A percentile compares a stretch with the other conserved stretches of the same genome.
Conservation (phyloP, 768 basidiomycete species). For the Phaeotremella skinneri region DNA sequence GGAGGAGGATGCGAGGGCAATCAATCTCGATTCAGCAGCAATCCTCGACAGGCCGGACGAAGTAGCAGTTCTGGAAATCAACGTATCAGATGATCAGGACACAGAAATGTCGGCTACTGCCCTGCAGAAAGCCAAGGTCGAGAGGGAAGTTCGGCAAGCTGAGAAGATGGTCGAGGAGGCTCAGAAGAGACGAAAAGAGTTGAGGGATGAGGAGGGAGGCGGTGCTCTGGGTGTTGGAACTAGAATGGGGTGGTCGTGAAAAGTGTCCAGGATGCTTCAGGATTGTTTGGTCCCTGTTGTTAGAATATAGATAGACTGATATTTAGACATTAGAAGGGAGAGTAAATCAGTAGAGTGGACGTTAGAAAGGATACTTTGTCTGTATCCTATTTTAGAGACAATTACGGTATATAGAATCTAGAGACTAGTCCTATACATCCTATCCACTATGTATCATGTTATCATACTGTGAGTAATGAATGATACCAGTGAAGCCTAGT, state of each 20-base stretch:
- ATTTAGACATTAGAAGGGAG: too few relatives aligned
- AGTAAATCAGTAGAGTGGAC: too few relatives aligned
- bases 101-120: slow-evolving; percentile 3
- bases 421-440: too few relatives aligned
- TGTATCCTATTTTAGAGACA: too few relatives aligned
- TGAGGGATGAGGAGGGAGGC: slow-evolving; percentile 20
- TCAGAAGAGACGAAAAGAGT: slow-evolving; percentile 18
- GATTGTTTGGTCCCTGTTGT: too few relatives aligned
- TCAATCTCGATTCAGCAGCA: neutral
- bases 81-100: neutral
- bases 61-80: neutral
- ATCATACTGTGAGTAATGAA: too few relatives aligned
- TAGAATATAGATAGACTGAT: too few relatives aligned
- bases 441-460: too few relatives aligned
- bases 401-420: too few relatives aligned
- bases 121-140: neutral
- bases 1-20: neutral
- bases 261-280: too few relatives aligned
- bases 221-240: slow-evolving; percentile 27
- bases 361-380: too few relatives aligned
- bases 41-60: neutral
- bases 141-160: slow-evolving; percentile 22
- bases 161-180: slow-evolving; percentile 10
- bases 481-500: too few relatives aligned
- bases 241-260: slow-evolving; percentile 30